These are phyloP conservation scores for Stephania cephalantha DNA, from an alignment of 164 flowering plant species.

Conservation along the genomic window DNA sequence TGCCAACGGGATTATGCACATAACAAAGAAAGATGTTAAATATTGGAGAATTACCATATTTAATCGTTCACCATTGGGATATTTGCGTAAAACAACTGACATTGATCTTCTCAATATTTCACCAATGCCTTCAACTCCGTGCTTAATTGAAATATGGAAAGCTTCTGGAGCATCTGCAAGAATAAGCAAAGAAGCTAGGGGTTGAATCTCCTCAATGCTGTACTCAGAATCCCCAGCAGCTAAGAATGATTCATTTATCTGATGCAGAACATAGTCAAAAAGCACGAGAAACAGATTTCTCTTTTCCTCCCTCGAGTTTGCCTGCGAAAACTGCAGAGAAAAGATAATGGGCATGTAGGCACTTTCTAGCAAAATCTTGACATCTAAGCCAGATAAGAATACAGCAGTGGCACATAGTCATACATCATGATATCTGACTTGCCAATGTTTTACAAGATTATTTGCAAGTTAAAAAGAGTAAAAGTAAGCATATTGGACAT, in stretches of 20 bases:
- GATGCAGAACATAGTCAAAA: slow-evolving; percentile 83
- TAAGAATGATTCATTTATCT: slow-evolving; percentile 58
- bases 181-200: slow-evolving; percentile 59
- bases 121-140: slow-evolving; percentile 87
- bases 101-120: slow-evolving; percentile 72
- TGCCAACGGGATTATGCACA: neutral
- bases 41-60: slow-evolving; percentile 43
- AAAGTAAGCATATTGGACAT: neutral
- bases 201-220: slow-evolving; percentile 68
- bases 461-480: neutral
- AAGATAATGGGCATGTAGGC: slow-evolving; percentile 6
- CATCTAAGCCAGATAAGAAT: neutral
- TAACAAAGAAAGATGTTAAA: neutral
- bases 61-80: slow-evolving; percentile 61
- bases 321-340: slow-evolving; percentile 66
- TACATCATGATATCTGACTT: neutral
- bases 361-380: neutral
- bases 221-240: slow-evolving; percentile 64
- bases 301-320: slow-evolving; percentile 77
- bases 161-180: slow-evolving; percentile 96
- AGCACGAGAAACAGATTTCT: slow-evolving; percentile 76
- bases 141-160: slow-evolving; percentile 77
- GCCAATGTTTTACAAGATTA: neutral
- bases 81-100: slow-evolving; percentile 59
- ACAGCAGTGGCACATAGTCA: neutral